phyloP scores from a whole-genome alignment of 2,329 filamentous ascomycete genomes.

The Rugonectria rugulosa region DNA sequence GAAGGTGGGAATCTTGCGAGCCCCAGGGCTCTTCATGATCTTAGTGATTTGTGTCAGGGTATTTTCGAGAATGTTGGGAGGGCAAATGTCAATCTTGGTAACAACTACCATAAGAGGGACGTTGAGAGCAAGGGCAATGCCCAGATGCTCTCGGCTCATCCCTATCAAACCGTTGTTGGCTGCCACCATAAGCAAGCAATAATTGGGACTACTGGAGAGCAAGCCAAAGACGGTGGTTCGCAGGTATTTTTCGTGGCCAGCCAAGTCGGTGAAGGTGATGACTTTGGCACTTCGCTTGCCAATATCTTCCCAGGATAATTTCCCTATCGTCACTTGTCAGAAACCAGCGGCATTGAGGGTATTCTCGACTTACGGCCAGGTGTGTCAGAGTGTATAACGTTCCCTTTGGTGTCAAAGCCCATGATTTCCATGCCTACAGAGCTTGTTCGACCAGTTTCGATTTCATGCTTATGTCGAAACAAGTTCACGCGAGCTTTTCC shows the following conservation, averaged over 20 bases:
- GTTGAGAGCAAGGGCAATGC: constrained; percentile 92
- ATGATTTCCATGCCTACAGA: constrained; percentile 99
- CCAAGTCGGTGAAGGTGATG: constrained; percentile 94
- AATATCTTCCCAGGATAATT: constrained; percentile 96
- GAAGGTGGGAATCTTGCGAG: constrained; percentile 94
- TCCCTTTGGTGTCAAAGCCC: constrained; percentile 89
- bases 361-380: constrained; percentile 73
- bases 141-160: constrained; percentile 98
- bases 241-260: constrained; percentile 93
- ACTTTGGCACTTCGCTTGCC: constrained; percentile 95
- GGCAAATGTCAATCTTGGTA: constrained; percentile 98
- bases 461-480: constrained; percentile 97
- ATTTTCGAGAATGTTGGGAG: constrained; percentile 92
- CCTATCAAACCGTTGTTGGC: constrained; percentile 97
- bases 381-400: constrained; percentile 81
- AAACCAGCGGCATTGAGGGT: not conserved
- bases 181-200: constrained; percentile 97
- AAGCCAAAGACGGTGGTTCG: constrained; percentile 96
- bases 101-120: constrained; percentile 98
- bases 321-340: constrained; percentile 48
- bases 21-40: constrained; percentile 92
- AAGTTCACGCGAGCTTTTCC: constrained; percentile 94
- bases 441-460: constrained; percentile 93
- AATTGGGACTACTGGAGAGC: constrained; percentile 93
- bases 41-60: constrained; percentile 91